Conservation (phyloP, 2,329 filamentous ascomycete genomes). For the Penicillium sp. region DNA sequence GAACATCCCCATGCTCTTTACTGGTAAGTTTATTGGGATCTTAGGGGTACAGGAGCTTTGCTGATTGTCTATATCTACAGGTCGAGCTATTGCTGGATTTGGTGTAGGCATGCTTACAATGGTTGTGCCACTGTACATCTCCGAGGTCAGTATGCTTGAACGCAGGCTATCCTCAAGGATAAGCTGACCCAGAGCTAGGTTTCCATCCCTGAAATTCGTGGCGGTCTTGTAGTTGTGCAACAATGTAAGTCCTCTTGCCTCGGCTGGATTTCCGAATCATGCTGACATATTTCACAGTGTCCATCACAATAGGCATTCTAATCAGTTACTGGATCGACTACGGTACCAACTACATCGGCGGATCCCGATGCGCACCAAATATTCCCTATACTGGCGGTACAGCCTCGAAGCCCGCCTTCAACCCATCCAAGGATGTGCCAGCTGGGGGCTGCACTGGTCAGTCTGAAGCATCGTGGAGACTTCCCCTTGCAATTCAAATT, state of each 20-base stretch:
- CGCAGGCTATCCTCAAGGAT: not conserved
- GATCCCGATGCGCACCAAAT: slow-evolving; percentile 51
- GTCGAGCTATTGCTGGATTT: slow-evolving; percentile 50
- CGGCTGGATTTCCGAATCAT: not conserved
- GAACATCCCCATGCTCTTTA: slow-evolving; percentile 46
- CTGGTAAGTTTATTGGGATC: slow-evolving; percentile 41
- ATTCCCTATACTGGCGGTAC: slow-evolving; percentile 52
- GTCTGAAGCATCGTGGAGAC: slow-evolving; percentile 51
- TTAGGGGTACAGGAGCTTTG: not conserved
- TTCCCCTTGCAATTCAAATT: slow-evolving; percentile 53
- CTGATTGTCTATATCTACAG: slow-evolving; percentile 13
- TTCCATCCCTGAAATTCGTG: slow-evolving; percentile 41
- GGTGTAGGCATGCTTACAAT: slow-evolving; percentile 48
- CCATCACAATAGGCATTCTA: slow-evolving; percentile 42
- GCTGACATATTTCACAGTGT: slow-evolving; percentile 45
- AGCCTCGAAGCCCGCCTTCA: slow-evolving; percentile 41
- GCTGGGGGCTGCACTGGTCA: slow-evolving; percentile 52
- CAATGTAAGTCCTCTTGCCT: slow-evolving; percentile 31
- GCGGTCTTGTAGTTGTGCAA: slow-evolving; percentile 42
- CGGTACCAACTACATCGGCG: slow-evolving; percentile 49
- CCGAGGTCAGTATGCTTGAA: slow-evolving; percentile 40
- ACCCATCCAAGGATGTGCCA: slow-evolving; percentile 45
- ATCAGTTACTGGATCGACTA: slow-evolving; percentile 47
- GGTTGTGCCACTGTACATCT: slow-evolving; percentile 58
- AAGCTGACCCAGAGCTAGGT: slow-evolving; percentile 34